These are phyloP conservation scores for Nemania sp. DNA, from an alignment of 2,329 filamentous ascomycete species.

Conservation along the genomic window DNA sequence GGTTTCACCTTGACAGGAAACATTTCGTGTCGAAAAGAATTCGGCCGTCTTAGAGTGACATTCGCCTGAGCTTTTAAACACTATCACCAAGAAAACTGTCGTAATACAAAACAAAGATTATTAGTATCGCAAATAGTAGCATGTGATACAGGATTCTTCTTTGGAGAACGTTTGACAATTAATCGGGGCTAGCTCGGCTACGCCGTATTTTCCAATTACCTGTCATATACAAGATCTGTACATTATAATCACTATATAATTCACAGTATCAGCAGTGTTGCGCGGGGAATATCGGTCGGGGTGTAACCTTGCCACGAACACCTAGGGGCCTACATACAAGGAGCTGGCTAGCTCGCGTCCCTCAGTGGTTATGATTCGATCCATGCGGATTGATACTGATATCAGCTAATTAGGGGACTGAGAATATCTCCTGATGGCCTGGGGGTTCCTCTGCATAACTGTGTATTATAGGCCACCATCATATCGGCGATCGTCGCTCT, in stretches of 20 bases:
- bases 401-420: background rate
- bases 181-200: slow-evolving; percentile 6
- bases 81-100: no score
- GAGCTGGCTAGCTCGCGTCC: background rate
- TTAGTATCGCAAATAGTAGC: no score
- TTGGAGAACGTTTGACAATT: no score
- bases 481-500: no score
- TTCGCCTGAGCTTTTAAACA: no score
- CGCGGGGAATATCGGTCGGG: background rate
- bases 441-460: no score
- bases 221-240: background rate
- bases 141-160: no score
- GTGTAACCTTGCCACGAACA: background rate
- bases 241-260: background rate
- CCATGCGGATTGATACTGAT: background rate
- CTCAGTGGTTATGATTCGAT: background rate
- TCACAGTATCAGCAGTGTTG: background rate
- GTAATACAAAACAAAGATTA: no score
- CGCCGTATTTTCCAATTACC: background rate
- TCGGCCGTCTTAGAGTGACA: no score
- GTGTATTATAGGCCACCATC: no score
- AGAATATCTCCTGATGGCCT: background rate
- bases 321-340: background rate
- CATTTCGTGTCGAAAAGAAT: no score
- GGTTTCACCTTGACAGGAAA: no score